A percentile compares a stretch with the other conserved stretches of the same genome.
Conservation (phyloP, 192 early-diverging fungal species). For the Coemansia nantahalensis region DNA sequence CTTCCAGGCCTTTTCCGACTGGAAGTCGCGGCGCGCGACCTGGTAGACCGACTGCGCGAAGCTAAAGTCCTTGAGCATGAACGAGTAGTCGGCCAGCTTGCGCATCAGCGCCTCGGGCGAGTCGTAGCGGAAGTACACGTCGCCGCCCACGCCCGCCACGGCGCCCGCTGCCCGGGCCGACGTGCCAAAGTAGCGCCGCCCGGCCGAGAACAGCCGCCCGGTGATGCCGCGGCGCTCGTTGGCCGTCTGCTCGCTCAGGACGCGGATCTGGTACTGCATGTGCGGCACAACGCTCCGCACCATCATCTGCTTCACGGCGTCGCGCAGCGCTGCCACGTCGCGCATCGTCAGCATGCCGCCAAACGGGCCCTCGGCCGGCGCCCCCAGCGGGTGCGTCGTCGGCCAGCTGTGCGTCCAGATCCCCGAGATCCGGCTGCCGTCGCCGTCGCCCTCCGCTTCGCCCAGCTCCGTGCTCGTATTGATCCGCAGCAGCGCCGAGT, state of each 20-base stretch:
- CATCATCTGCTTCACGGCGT: conserved; percentile 60
- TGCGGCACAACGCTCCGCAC: conserved; percentile 76
- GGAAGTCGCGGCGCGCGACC: conserved; percentile 81
- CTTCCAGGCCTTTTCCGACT: conserved; percentile 73
- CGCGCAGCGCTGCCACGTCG: conserved; percentile 46
- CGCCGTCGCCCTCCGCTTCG: conserved; percentile 7
- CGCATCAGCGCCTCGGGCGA: conserved; percentile 92
- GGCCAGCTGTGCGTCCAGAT: conserved; percentile 33
- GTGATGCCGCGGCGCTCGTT: conserved; percentile 83
- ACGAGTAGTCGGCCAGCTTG: conserved; percentile 91
- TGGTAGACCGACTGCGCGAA: conserved; percentile 91
- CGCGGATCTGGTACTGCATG: conserved; percentile 85
- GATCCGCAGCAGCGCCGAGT: conserved; percentile 33
- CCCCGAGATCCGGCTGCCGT: conserved; percentile 26
- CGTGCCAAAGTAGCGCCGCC: conserved; percentile 81
- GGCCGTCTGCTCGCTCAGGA: conserved; percentile 92
- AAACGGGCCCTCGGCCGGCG: conserved; percentile 1
- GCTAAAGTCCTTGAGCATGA: conserved; percentile 93
- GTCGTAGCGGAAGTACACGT: conserved; percentile 58
- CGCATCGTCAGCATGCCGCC: conserved; percentile 45
- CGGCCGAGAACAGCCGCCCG: conserved; percentile 81
- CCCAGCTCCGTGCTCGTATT: conserved; percentile 38
- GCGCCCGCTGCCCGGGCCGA: conserved; percentile 17
- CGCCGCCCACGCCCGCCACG: conserved; percentile 23
- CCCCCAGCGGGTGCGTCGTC: conserved; percentile 11